Conservation (phyloP, 1,284 basidiomycete genomes). For the Marasmius sp. region DNA sequence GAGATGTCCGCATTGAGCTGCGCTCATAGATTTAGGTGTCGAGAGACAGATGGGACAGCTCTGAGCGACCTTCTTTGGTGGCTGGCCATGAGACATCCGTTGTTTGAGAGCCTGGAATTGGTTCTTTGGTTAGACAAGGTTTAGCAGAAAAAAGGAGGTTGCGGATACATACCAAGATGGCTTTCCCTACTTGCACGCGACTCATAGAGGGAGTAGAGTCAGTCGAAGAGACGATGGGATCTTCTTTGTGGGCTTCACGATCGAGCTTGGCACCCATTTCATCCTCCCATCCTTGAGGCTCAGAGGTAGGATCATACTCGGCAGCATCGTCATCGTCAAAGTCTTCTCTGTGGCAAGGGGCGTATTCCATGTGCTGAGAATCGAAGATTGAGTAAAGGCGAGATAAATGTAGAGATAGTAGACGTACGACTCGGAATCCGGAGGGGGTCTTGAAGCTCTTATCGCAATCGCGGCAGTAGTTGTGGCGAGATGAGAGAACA, state of each 20-base stretch:
- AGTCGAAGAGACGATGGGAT: neutral
- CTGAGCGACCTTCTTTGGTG: constrained; percentile 1
- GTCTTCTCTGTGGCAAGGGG: constrained; percentile 1
- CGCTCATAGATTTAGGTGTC: constrained; percentile 7
- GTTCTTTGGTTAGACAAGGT: neutral
- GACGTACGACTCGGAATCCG: neutral
- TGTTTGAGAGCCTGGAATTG: neutral
- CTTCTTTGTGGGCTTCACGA: constrained; percentile 4
- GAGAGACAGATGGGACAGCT: constrained; percentile 8
- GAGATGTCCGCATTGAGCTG: constrained; percentile 8
- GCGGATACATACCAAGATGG: neutral
- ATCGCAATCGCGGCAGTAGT: constrained; percentile 5
- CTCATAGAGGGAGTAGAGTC: neutral
- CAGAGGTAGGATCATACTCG: neutral
- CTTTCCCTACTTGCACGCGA: constrained; percentile 2
- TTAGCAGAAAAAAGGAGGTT: neutral
- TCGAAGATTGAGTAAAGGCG: neutral
- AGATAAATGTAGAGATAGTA: neutral
- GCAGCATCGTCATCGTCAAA: constrained; percentile 1
- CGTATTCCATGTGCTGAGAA: constrained; percentile 1
- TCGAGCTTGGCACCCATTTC: neutral
- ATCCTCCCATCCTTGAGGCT: constrained; percentile 8
- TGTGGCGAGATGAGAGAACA: constrained; percentile 5
- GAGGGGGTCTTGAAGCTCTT: constrained; percentile 1
- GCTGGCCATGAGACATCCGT: neutral